Conservation (phyloP, 768 basidiomycete species). For the Trametes maxima region DNA sequence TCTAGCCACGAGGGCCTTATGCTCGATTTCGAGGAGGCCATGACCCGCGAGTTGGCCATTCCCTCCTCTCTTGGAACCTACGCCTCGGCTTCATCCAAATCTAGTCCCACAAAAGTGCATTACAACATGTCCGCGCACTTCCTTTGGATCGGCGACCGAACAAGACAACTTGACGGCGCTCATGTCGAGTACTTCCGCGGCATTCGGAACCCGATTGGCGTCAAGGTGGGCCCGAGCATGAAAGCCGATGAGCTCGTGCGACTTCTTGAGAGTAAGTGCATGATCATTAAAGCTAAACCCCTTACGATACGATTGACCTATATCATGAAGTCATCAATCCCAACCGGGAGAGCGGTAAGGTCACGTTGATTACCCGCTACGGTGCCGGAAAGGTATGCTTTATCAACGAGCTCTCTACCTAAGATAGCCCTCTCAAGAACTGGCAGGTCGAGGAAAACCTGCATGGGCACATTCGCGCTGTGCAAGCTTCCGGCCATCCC, state of each 20-base stretch:
- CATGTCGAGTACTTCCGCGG: slow-evolving; percentile 96
- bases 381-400: slow-evolving; percentile 76
- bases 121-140: slow-evolving; percentile 96
- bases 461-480: slow-evolving; percentile 77
- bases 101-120: slow-evolving; percentile 40
- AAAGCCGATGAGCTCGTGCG: slow-evolving; percentile 70
- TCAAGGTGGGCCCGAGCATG: slow-evolving; percentile 96
- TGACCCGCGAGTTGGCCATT: slow-evolving; percentile 71
- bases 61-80: slow-evolving; percentile 32
- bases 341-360: slow-evolving; percentile 74
- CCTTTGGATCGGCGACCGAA: slow-evolving; percentile 97
- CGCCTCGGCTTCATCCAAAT: slow-evolving; percentile 2
- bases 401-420: not conserved
- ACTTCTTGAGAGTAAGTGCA: slow-evolving; percentile 70
- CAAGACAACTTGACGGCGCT: slow-evolving; percentile 86
- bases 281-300: not conserved
- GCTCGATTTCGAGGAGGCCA: slow-evolving; percentile 89
- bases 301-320: not conserved
- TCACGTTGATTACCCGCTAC: slow-evolving; percentile 92
- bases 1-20: slow-evolving; percentile 88
- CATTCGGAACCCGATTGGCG: slow-evolving; percentile 90
- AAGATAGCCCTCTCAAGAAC: not conserved
- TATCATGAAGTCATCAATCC: slow-evolving; percentile 78
- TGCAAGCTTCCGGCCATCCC: slow-evolving; percentile 79
- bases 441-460: slow-evolving; percentile 74